Evolutionary conservation across 345 rosid genomes (phyloP), one percentile per base, ranked within the genome.

Genomic region (Linum tenue): DNA sequence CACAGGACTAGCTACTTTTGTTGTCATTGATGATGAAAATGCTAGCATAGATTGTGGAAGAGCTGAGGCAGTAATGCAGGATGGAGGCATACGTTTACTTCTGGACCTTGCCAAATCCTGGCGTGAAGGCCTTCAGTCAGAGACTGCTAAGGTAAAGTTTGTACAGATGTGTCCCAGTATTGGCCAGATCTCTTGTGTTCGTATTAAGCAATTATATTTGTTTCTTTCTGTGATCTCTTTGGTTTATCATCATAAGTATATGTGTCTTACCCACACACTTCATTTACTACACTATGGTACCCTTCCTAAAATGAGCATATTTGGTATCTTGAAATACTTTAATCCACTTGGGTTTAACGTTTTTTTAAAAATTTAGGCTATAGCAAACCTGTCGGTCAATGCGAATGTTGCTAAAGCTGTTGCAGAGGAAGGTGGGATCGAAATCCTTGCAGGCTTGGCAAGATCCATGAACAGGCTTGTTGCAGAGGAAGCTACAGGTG

Each of bases 401-500:
- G 81, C 81, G 37, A 86, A 76, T 67, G 92, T 86, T 71, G 96
- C 96, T 40, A 86, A 85, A 80, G 81, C 87, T 70, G 92, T 89
- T 73, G 91, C 96, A 63, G 90, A 86, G 60, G 91, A 78, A 76
- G 96, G 91, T 62, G 96, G 96, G 31, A 89, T 86, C 9, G 42
- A 73, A 59, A 77, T 89, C 66, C 89, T 86, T 67, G 85, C 86
- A 56, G 78, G 68, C 68, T 79, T 86, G 73, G 92, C 92, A 6
- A 79, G 85, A 80, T 89, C 96, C 40, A 82, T 76, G 89, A 89
- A 86, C 67, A 86, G 85, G 78, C 80, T 85, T 58, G 89, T 89
- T 55, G 92, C 92, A 16, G 96, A 89, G 73, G 92, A 85, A 79
- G 96, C 96, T 64, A 91, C 96, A 41, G 96, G 92, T 67, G 96